Evolutionary conservation across 108 stramenopile genomes (phyloP).

Genomic region (Fistulifera solaris): DNA sequence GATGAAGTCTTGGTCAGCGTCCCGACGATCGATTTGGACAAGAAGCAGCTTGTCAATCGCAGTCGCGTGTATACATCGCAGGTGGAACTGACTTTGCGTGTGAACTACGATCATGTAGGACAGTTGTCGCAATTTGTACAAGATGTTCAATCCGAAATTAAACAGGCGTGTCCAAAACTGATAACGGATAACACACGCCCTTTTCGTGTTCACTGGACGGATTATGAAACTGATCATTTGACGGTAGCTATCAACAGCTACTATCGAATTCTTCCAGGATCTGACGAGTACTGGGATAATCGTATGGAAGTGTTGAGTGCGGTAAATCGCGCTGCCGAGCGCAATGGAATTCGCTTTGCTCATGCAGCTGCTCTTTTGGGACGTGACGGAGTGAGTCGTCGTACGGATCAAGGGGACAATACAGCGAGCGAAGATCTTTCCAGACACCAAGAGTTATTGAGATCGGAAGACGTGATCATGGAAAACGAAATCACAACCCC

Average conservation of each 20-base stretch:
- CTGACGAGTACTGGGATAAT: conserved; percentile 37
- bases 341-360: conserved; percentile 16
- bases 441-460: too few relatives aligned
- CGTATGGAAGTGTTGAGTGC: conserved; percentile 40
- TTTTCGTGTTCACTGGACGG: conserved; percentile 42
- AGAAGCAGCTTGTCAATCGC: conserved; percentile 39
- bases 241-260: conserved; percentile 44
- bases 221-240: conserved; percentile 32
- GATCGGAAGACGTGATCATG: too few relatives aligned
- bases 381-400: too few relatives aligned
- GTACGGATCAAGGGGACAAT: too few relatives aligned
- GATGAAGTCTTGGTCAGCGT: conserved; percentile 45
- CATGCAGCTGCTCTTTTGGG: not conserved
- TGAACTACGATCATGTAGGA: conserved; percentile 44
- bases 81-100: conserved; percentile 51
- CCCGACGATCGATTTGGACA: conserved; percentile 46
- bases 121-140: conserved; percentile 36
- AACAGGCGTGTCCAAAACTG: conserved; percentile 39
- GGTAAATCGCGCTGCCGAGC: conserved; percentile 39
- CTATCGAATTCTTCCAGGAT: conserved; percentile 25
- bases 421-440: too few relatives aligned
- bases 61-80: conserved; percentile 36
- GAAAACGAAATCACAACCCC: too few relatives aligned
- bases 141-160: conserved; percentile 47
- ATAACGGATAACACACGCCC: conserved; percentile 47